A percentile compares a stretch with the other conserved stretches of the same genome.
These are phyloP conservation scores for Cyberlindnera samutprakarnensis DNA, from an alignment of 805 yeast species.

Conservation along the genomic window DNA sequence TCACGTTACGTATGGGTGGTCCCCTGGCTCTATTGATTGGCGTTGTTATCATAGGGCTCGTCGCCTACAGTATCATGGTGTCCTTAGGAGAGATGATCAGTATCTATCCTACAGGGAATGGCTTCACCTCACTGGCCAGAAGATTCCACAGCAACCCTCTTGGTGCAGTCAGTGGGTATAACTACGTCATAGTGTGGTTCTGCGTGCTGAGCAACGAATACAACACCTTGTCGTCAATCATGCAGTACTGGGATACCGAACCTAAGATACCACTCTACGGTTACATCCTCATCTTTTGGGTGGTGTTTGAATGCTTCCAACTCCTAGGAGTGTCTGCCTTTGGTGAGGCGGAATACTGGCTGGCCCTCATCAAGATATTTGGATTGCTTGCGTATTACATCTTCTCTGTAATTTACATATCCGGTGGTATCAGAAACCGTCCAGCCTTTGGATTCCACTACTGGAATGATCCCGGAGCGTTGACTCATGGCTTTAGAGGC, in stretches of 20 bases:
- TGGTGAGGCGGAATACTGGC: slow-evolving; percentile 52
- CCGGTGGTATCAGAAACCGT: slow-evolving; percentile 32
- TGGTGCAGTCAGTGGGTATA: slow-evolving; percentile 50
- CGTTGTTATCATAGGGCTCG: slow-evolving; percentile 44
- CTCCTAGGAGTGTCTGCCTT: slow-evolving; percentile 44
- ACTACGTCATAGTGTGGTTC: slow-evolving; percentile 50
- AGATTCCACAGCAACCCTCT: slow-evolving; percentile 45
- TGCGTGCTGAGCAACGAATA: slow-evolving; percentile 52
- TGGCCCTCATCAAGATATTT: slow-evolving; percentile 42
- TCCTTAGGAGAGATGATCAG: slow-evolving; percentile 53
- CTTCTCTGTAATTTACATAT: slow-evolving; percentile 37
- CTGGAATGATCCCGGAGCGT: slow-evolving; percentile 25
- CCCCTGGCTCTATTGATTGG: slow-evolving; percentile 42
- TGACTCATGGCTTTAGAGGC: slow-evolving; percentile 43
- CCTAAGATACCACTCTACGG: slow-evolving; percentile 49
- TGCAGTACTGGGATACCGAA: slow-evolving; percentile 37
- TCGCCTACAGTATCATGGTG: slow-evolving; percentile 49
- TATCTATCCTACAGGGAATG: slow-evolving; percentile 40
- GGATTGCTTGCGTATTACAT: slow-evolving; percentile 44
- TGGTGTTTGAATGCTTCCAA: slow-evolving; percentile 41
- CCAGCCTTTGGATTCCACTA: slow-evolving; percentile 28
- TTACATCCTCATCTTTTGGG: slow-evolving; percentile 48
- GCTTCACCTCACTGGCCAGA: slow-evolving; percentile 44
- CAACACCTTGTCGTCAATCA: slow-evolving; percentile 42
- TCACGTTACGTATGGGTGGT: slow-evolving; percentile 41